Conservation (phyloP, 257 asterid genomes). For the Plectranthus barbatus region DNA sequence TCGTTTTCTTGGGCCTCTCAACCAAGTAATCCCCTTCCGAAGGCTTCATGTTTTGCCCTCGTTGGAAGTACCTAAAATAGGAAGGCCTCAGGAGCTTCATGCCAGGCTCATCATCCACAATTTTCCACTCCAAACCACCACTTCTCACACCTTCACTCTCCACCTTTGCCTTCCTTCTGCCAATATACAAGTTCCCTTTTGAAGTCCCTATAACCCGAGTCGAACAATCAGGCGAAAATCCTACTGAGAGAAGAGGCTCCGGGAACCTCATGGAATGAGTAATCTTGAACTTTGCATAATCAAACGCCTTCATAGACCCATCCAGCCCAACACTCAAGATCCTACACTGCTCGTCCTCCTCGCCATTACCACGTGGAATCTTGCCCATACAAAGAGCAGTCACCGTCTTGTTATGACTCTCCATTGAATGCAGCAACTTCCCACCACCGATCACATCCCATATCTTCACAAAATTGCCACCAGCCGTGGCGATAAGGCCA, state of each 20-base stretch:
- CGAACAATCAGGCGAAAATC: constrained; percentile 67
- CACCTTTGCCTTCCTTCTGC: constrained; percentile 54
- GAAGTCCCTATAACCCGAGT: constrained; percentile 77
- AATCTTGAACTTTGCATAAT: constrained; percentile 69
- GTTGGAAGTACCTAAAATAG: constrained; percentile 68
- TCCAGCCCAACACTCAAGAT: constrained; percentile 78
- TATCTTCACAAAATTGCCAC: constrained; percentile 76
- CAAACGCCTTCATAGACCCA: constrained; percentile 89
- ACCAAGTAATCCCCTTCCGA: constrained; percentile 59
- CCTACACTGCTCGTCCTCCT: constrained; percentile 50
- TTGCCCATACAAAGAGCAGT: constrained; percentile 70
- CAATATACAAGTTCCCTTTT: constrained; percentile 59
- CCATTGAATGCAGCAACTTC: constrained; percentile 72
- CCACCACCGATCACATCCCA: constrained; percentile 99
- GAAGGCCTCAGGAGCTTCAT: constrained; percentile 63
- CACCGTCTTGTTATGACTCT: constrained; percentile 88
- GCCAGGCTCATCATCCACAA: constrained; percentile 34
- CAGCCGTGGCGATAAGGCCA: constrained; percentile 74
- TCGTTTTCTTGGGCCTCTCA: constrained; percentile 57
- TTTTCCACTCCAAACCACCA: constrained; percentile 27
- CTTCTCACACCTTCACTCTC: constrained; percentile 18
- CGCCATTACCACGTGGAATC: constrained; percentile 41
- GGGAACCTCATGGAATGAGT: constrained; percentile 85
- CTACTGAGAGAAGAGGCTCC: constrained; percentile 62
- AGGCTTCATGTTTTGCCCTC: constrained; percentile 81